phyloP scores from a whole-genome alignment of 192 early-diverging fungal genomes.

The Coemansia sp. region DNA sequence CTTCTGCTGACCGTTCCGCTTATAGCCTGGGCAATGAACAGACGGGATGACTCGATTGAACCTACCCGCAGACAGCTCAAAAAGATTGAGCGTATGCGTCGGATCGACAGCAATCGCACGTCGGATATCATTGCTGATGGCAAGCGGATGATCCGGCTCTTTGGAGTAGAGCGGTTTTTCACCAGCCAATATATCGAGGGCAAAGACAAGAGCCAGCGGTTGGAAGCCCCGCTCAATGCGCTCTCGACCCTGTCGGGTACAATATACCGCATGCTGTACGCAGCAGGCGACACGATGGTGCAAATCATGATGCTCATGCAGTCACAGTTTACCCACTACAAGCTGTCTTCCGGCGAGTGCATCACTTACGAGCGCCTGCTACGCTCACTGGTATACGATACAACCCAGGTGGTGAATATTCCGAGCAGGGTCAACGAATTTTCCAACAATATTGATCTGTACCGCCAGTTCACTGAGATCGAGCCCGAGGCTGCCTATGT shows the following conservation, averaged over 20 bases:
- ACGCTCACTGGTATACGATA: slow-evolving; percentile 2
- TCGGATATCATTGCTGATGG: slow-evolving; percentile 54
- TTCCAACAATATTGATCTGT: slow-evolving; percentile 20
- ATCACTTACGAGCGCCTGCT: slow-evolving; percentile 10
- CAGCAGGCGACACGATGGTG: slow-evolving; percentile 28
- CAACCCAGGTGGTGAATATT: slow-evolving; percentile 7
- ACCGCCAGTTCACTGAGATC: slow-evolving; percentile 42
- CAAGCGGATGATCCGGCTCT: slow-evolving; percentile 66
- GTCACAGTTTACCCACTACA: slow-evolving; percentile 9
- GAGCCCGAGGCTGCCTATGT: slow-evolving; percentile 57
- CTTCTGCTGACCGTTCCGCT: slow-evolving; percentile 20
- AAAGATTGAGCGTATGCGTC: background rate
- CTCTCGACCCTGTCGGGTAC: slow-evolving; percentile 59
- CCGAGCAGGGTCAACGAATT: slow-evolving; percentile 15
- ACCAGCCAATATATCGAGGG: slow-evolving; percentile 51
- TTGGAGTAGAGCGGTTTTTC: slow-evolving; percentile 59
- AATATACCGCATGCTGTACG: slow-evolving; percentile 51
- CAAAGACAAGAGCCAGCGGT: slow-evolving; percentile 60
- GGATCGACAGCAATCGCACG: slow-evolving; percentile 5
- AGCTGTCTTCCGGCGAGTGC: slow-evolving; percentile 20
- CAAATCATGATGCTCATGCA: slow-evolving; percentile 22
- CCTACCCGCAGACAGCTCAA: background rate
- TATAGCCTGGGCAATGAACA: slow-evolving; percentile 6
- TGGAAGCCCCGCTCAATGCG: slow-evolving; percentile 56
- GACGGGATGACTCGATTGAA: slow-evolving; percentile 2